These are phyloP conservation scores for Hirschfeldia incana DNA, from an alignment of 345 rosid species.

Conservation along the genomic window DNA sequence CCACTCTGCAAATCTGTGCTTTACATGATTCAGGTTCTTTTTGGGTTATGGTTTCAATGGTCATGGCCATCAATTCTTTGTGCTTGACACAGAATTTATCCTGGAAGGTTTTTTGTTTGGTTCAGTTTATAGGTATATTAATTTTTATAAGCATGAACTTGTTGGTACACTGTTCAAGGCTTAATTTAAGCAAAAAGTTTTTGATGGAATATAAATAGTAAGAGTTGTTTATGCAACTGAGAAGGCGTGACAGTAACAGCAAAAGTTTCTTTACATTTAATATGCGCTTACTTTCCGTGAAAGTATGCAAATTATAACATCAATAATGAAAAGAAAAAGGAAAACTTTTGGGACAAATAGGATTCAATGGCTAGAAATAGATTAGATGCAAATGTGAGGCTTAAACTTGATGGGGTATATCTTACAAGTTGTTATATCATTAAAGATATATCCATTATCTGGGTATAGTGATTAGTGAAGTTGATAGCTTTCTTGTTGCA, in stretches of 20 bases:
- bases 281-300: neutral
- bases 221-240: neutral
- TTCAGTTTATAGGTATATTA: neutral
- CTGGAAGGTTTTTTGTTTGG: neutral
- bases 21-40: neutral
- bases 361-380: slow-evolving; percentile 15
- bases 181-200: neutral
- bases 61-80: neutral
- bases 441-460: slow-evolving; percentile 24
- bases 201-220: neutral
- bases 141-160: neutral
- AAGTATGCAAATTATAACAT: neutral
- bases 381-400: slow-evolving; percentile 2
- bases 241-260: neutral
- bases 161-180: neutral
- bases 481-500: slow-evolving; percentile 27
- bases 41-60: neutral
- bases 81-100: neutral
- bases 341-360: neutral
- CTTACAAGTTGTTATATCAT: slow-evolving; percentile 4
- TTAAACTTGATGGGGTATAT: slow-evolving; percentile 25
- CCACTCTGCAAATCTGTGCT: neutral
- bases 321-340: slow-evolving; percentile 27
- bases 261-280: slow-evolving; percentile 5
- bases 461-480: slow-evolving; percentile 27